A percentile compares a stretch with the other conserved stretches of the same genome.
phyloP scores from a whole-genome alignment of 106 monocot species.

The Agapanthus africanus region DNA sequence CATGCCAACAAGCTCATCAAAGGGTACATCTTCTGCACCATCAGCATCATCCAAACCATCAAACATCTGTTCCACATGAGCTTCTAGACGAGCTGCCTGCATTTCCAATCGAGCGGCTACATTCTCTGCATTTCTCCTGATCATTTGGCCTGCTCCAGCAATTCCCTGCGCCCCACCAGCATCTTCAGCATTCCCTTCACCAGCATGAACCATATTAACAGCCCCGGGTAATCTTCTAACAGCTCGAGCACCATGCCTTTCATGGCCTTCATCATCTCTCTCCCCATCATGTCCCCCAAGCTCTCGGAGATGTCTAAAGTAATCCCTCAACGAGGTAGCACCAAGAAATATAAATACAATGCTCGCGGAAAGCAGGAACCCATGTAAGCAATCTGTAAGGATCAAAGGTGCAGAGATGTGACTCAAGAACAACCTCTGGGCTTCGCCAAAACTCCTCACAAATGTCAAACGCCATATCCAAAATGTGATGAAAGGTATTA shows the following conservation, averaged over 20 bases:
- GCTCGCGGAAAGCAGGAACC: constrained; percentile 91
- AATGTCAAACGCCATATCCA: constrained; percentile 98
- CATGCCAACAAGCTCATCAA: constrained; percentile 99
- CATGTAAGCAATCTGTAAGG: constrained; percentile 92
- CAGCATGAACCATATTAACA: constrained; percentile 53
- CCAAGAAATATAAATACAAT: constrained; percentile 99
- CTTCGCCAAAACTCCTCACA: constrained; percentile 89
- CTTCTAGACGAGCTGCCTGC: constrained; percentile 94
- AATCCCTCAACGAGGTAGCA: constrained; percentile 95
- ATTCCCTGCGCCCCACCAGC: constrained; percentile 64
- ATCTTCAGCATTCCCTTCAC: constrained; percentile 70
- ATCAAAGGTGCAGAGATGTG: constrained; percentile 74
- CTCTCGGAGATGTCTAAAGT: constrained; percentile 84
- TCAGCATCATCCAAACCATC: constrained; percentile 99
- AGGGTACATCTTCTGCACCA: constrained; percentile 99
- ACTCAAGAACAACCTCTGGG: constrained; percentile 86
- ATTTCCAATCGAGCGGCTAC: constrained; percentile 92
- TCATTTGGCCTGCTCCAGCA: constrained; percentile 76
- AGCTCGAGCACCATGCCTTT: constrained; percentile 82
- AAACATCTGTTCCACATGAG: constrained; percentile 99
- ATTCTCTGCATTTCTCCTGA: constrained; percentile 99
- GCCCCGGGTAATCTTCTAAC: constrained; percentile 55
- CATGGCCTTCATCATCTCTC: constrained; percentile 82
- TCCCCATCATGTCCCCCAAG: constrained; percentile 83
- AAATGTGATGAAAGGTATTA: constrained; percentile 98